Evolutionary conservation across 139 green algal genomes (phyloP).

Genomic region (Gonium pectorale): DNA sequence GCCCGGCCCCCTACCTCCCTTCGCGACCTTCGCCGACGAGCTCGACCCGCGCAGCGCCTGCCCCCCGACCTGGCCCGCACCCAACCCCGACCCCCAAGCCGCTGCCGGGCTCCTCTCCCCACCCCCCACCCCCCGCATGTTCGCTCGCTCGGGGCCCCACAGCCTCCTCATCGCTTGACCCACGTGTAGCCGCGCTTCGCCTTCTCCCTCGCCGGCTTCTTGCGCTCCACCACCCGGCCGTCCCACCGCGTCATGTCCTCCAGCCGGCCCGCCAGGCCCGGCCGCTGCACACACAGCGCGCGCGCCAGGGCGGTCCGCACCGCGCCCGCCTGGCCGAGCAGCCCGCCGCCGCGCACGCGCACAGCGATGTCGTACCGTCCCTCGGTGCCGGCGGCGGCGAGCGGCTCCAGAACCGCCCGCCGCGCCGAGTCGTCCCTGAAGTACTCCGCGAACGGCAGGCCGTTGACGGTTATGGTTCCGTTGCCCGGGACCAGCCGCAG

Average conservation of each 20-base stretch:
- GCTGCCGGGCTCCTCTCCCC: too few relatives aligned
- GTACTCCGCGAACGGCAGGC: slow-evolving; percentile 72
- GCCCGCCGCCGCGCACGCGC: slow-evolving; percentile 63
- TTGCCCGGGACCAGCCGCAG: slow-evolving; percentile 67
- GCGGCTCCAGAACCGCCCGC: slow-evolving; percentile 79
- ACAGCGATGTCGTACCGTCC: slow-evolving; percentile 78
- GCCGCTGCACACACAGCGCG: slow-evolving; percentile 81
- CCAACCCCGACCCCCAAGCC: too few relatives aligned
- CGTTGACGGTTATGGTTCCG: slow-evolving; percentile 83
- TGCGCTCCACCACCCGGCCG: slow-evolving; percentile 91
- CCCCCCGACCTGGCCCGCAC: too few relatives aligned
- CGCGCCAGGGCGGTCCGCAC: slow-evolving; percentile 85
- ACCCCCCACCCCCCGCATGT: too few relatives aligned
- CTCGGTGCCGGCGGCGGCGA: slow-evolving; percentile 75
- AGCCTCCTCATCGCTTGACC: slow-evolving; percentile 84
- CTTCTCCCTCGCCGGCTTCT: slow-evolving; percentile 93
- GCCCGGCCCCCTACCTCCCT: too few relatives aligned
- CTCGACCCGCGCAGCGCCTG: too few relatives aligned
- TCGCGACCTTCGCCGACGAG: too few relatives aligned
- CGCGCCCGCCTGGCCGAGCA: slow-evolving; percentile 82
- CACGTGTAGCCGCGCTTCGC: slow-evolving; percentile 89
- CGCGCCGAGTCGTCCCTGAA: slow-evolving; percentile 76
- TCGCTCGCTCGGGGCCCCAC: too few relatives aligned
- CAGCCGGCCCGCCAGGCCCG: slow-evolving; percentile 74
- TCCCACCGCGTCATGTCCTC: slow-evolving; percentile 74